phyloP scores from a whole-genome alignment of 2,329 filamentous ascomycete genomes.

The Colletotrichum chlorophyti region DNA sequence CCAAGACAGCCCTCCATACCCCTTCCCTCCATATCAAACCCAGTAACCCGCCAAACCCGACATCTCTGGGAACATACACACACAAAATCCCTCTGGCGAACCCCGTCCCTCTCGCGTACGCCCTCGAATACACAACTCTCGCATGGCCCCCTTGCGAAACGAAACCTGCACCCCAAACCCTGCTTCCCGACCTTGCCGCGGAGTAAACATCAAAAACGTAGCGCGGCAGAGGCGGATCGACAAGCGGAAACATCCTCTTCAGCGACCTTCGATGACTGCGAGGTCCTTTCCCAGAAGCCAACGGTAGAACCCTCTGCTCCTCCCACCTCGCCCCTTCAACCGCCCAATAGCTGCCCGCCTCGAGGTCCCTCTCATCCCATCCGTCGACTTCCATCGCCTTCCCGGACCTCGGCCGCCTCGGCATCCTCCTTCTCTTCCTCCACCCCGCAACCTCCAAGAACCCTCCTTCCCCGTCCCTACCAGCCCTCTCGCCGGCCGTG shows the following conservation, averaged over 20 bases:
- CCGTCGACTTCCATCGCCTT: not conserved
- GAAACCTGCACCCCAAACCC: not conserved
- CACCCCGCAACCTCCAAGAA: not conserved
- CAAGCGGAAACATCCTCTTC: not conserved
- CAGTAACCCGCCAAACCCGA: not conserved
- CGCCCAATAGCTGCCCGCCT: conserved; percentile 10
- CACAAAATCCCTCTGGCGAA: not conserved
- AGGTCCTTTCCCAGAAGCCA: not conserved
- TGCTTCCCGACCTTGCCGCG: not conserved
- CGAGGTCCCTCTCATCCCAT: conserved; percentile 6
- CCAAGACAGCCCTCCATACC: not conserved
- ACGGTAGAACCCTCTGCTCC: conserved; percentile 4
- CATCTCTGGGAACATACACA: not conserved
- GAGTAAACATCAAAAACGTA: not conserved
- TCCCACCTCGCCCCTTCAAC: conserved; percentile 17
- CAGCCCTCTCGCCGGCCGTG: not conserved
- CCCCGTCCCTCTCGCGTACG: conserved; percentile 9
- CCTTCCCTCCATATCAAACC: not conserved
- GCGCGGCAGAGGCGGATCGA: not conserved
- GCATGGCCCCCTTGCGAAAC: not conserved
- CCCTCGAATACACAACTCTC: not conserved
- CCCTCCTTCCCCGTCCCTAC: not conserved
- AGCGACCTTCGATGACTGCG: not conserved
- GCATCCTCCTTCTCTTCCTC: not conserved
- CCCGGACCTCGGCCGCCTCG: not conserved